Percentiles rank a stretch among this genome's conserved stretches.
These are phyloP conservation scores for Mycena indigotica DNA, from an alignment of 768 basidiomycete species.

Conservation along the genomic window DNA sequence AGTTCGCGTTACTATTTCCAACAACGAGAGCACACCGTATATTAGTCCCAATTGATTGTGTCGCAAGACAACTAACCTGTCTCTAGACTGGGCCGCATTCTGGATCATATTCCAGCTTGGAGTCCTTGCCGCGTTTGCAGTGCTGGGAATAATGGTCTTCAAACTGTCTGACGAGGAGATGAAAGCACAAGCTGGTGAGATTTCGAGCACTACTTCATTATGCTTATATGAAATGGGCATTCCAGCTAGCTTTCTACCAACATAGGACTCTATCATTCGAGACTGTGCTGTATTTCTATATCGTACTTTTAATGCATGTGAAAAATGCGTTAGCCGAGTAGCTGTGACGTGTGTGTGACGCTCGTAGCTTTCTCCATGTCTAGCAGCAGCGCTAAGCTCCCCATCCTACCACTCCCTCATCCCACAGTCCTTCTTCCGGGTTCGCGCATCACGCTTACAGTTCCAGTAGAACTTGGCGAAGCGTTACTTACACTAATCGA, in stretches of 20 bases:
- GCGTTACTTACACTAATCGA: slow-evolving; percentile 68
- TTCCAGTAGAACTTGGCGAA: slow-evolving; percentile 63
- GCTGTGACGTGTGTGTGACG: background rate
- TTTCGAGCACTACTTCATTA: background rate
- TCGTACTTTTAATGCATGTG: background rate
- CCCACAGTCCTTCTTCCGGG: slow-evolving; percentile 79
- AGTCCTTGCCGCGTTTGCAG: slow-evolving; percentile 73
- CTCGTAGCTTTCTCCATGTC: slow-evolving; percentile 32
- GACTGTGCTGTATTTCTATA: background rate
- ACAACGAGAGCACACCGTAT: slow-evolving; percentile 70
- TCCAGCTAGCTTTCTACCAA: slow-evolving; percentile 65
- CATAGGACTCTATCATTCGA: slow-evolving; percentile 37
- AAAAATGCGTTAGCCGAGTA: background rate
- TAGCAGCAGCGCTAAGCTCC: slow-evolving; percentile 48
- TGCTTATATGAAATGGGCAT: slow-evolving; percentile 12
- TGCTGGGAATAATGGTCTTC: slow-evolving; percentile 83
- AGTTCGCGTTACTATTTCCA: slow-evolving; percentile 79
- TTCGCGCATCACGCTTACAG: slow-evolving; percentile 66
- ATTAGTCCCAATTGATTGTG: slow-evolving; percentile 22
- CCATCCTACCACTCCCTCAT: slow-evolving; percentile 67
- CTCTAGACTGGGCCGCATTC: slow-evolving; percentile 77
- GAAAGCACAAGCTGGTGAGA: slow-evolving; percentile 72
- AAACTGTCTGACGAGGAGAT: slow-evolving; percentile 67
- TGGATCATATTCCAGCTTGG: slow-evolving; percentile 84
- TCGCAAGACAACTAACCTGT: background rate